Conservation (phyloP, 2,329 filamentous ascomycete genomes). For the Neofusicoccum parvum region DNA sequence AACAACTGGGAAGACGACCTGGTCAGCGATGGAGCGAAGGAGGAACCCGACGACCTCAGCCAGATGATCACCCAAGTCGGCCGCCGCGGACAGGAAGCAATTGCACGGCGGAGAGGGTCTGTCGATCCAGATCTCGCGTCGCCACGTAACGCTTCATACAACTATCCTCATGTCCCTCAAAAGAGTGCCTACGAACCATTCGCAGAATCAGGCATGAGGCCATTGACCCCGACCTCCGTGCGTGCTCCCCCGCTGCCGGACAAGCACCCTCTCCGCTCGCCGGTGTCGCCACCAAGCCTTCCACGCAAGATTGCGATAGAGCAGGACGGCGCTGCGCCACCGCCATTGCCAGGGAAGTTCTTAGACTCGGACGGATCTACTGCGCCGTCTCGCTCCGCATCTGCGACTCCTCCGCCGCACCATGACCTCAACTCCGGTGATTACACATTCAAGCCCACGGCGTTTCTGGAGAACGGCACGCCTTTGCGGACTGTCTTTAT, state of each 20-base stretch:
- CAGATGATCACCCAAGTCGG: constrained; percentile 56
- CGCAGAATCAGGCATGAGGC: constrained; percentile 28
- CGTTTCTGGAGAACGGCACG: constrained; percentile 85
- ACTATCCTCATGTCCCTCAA: constrained; percentile 49
- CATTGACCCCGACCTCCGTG: constrained; percentile 5
- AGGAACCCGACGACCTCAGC: constrained; percentile 49
- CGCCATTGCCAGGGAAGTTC: constrained; percentile 32
- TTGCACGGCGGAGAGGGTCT: constrained; percentile 31
- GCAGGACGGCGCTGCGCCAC: constrained; percentile 17
- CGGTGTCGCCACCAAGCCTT: constrained; percentile 4
- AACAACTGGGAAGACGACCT: constrained; percentile 53
- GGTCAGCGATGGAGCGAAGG: constrained; percentile 29
- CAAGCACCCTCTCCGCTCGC: constrained; percentile 22
- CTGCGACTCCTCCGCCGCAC: constrained; percentile 27
- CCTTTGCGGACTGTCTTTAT: constrained; percentile 88
- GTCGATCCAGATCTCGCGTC: neutral
- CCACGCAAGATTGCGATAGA: constrained; percentile 12
- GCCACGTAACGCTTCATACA: constrained; percentile 33
- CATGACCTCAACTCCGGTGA: constrained; percentile 54
- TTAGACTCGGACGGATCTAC: constrained; percentile 21
- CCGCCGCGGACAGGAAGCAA: constrained; percentile 35
- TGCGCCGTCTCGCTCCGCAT: constrained; percentile 30
- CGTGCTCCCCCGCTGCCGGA: constrained; percentile 44
- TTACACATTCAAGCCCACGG: constrained; percentile 80
- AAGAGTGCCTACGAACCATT: constrained; percentile 39